Evolutionary conservation across 768 basidiomycete genomes (phyloP), one percentile per base, ranked within the genome.

Genomic region (Crassisporium funariophilum): DNA sequence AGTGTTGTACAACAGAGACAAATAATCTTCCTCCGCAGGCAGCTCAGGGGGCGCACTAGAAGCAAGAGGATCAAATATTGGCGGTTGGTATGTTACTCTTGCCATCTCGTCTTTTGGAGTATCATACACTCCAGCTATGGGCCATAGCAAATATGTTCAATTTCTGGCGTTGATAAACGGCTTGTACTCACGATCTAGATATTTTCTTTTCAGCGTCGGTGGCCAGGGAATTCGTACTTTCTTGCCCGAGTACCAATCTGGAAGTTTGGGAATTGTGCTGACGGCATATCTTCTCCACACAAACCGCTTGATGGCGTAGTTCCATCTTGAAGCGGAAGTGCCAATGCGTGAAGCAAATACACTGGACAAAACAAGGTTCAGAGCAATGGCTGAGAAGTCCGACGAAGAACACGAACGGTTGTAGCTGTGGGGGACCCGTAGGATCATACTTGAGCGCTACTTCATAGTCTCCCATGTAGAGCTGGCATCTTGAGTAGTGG

Each of bases 401-500:
- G 19, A 44, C n/a, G 21, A 24, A 45, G 42, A 31, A 13, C 16
- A 65, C 81, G 57, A 57, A 84, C 82, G 80, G 75, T 23, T 75
- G 66, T 43, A 67, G 61, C 29, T 65, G 63, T 39, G 64, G 59
- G 23, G 45, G 23, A 55, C 71, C 74, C 33, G 62, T 51, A 15
- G 62, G 58, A 46, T 65, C 67, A 50, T 67, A 54, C 40, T 67
- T 61, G n/a, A 77, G 66, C 22, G 82, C 78, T 50, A 84, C 75
- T 53, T 82, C 79, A 57, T 76, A 78, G 50, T 84, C 75, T 12
- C 86, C 87, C 42, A 92, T 64, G 60, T 81, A 88, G 19, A 93
- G 76, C 59, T 92, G 90, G 61, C 88, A 89, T 56, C 80, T 76
- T 1, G 89, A 86, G 60, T 93, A 93, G 62, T 88, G 85, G 47